Evolutionary conservation across 345 rosid species (phyloP).

Genomic region (Eutrema japonicum): DNA sequence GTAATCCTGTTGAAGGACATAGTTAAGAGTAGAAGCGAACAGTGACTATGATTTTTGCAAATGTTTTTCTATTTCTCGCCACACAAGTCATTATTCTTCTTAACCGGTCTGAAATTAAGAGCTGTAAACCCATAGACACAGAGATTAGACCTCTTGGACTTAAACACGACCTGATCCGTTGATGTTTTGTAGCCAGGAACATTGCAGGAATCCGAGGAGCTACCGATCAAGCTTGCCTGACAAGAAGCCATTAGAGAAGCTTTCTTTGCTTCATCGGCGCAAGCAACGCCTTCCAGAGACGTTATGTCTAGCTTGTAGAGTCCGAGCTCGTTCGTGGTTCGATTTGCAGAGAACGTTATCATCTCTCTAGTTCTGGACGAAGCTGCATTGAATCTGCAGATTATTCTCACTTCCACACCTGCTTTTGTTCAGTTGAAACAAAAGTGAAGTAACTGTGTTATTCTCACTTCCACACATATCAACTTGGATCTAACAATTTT

Average conservation of each 20-base stretch:
- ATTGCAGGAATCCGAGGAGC: constrained; percentile 67
- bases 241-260: constrained; percentile 54
- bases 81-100: constrained; percentile 64
- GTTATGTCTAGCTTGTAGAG: constrained; percentile 84
- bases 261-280: constrained; percentile 33
- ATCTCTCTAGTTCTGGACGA: constrained; percentile 66
- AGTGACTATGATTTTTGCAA: neutral
- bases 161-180: constrained; percentile 72
- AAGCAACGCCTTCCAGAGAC: constrained; percentile 70
- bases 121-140: constrained; percentile 78
- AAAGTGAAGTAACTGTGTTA: constrained; percentile 33
- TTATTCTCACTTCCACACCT: constrained; percentile 87
- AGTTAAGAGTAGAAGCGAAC: constrained; percentile 3
- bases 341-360: constrained; percentile 76
- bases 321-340: constrained; percentile 81
- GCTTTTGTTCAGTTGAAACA: constrained; percentile 20
- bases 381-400: constrained; percentile 76
- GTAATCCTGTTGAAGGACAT: constrained; percentile 1
- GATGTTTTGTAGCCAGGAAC: constrained; percentile 81
- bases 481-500: neutral
- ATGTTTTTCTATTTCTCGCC: constrained; percentile 38
- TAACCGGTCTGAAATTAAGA: constrained; percentile 77
- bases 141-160: constrained; percentile 63
- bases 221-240: constrained; percentile 64
- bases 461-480: constrained; percentile 63